Percentiles rank a stretch among this genome's conserved stretches.
phyloP scores from a whole-genome alignment of 768 basidiomycete species.

The Amanita phalloides region DNA sequence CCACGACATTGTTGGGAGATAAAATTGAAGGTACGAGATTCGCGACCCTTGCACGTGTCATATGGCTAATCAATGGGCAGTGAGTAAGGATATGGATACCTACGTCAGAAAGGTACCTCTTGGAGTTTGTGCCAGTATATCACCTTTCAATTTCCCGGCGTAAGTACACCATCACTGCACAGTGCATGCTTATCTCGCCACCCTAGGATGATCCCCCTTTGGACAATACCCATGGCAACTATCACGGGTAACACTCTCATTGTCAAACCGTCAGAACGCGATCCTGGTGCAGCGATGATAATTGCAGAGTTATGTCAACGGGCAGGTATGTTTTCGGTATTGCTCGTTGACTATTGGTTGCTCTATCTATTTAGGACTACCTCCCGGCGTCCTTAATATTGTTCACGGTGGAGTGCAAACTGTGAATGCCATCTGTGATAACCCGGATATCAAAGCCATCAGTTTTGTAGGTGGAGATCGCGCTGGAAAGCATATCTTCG shows the following conservation, averaged over 20 bases:
- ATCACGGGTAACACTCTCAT: conserved; percentile 91
- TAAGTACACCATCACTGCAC: conserved; percentile 23
- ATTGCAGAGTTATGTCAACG: conserved; percentile 90
- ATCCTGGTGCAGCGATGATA: conserved; percentile 96
- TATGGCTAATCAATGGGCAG: conserved; percentile 21
- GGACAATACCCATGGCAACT: conserved; percentile 87
- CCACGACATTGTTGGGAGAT: conserved; percentile 79
- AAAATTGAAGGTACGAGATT: conserved; percentile 72
- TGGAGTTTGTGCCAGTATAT: conserved; percentile 80
- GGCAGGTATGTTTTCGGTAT: conserved; percentile 39
- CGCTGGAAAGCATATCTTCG: conserved; percentile 91
- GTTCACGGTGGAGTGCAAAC: conserved; percentile 86
- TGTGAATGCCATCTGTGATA: conserved; percentile 91
- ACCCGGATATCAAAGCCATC: conserved; percentile 86
- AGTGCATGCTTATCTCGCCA: background rate
- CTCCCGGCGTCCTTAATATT: conserved; percentile 83
- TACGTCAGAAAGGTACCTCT: conserved; percentile 75
- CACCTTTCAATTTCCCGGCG: conserved; percentile 91
- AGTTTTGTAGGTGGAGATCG: conserved; percentile 93
- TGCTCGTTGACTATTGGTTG: conserved; percentile 1
- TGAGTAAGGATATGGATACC: conserved; percentile 96
- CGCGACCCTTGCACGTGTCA: conserved; percentile 5
- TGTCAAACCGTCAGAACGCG: conserved; percentile 92
- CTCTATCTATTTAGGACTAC: conserved; percentile 39
- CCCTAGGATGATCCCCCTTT: conserved; percentile 86